phyloP scores from a whole-genome alignment of 768 basidiomycete genomes.

The Leccinum incarnatum region DNA sequence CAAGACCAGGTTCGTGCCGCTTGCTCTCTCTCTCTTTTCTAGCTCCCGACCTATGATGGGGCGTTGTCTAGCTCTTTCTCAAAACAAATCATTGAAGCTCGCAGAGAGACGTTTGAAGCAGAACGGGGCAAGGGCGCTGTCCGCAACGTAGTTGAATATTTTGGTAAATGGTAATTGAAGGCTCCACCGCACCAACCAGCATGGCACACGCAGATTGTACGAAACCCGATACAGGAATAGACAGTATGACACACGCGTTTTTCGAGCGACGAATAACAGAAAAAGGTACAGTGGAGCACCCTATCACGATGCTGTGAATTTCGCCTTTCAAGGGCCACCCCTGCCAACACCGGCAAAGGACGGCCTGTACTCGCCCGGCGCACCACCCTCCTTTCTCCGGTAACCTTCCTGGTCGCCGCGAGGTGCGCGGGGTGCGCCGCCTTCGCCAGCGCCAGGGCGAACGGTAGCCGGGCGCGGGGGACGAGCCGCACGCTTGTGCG shows the following conservation, averaged over 20 bases:
- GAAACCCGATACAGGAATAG: no score
- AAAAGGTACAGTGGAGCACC: not conserved
- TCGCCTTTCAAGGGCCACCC: conserved; percentile 61
- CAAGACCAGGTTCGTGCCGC: conserved; percentile 40
- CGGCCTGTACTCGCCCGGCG: conserved; percentile 86
- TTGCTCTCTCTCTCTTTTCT: no score
- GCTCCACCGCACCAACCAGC: not conserved
- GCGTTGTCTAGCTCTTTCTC: not conserved
- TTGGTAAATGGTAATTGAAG: not conserved
- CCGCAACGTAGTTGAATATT: no score
- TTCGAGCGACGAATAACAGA: conserved; percentile 2
- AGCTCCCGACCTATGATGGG: not conserved
- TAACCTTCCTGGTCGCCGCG: conserved; percentile 90
- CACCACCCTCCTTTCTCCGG: conserved; percentile 82
- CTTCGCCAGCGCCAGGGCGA: conserved; percentile 67
- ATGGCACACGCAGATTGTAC: not conserved
- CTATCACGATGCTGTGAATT: not conserved
- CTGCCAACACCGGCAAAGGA: conserved; percentile 87
- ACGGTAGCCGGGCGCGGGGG: conserved; percentile 77
- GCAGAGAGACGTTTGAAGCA: not conserved
- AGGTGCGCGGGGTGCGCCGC: conserved; percentile 83
- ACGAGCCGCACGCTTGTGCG: conserved; percentile 95
- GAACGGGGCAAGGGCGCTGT: not conserved
- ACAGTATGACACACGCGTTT: no score
- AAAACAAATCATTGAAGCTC: not conserved